These are phyloP conservation scores for Sequoiadendron giganteum DNA, from an alignment of 75 land plant genomes.

Conservation along the genomic window DNA sequence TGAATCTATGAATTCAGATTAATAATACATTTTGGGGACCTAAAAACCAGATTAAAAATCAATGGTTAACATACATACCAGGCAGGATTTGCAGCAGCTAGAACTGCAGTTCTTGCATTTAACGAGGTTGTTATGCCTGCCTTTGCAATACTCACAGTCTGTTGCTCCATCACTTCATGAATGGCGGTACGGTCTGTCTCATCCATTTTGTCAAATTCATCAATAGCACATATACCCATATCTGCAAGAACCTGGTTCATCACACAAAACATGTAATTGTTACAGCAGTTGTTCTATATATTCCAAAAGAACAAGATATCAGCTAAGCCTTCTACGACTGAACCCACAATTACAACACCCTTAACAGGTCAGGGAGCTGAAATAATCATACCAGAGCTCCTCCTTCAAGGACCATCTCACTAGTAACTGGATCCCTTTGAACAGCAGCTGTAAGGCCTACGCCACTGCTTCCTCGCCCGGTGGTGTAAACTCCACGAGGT, in stretches of 20 bases:
- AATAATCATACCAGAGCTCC: conserved; percentile 82
- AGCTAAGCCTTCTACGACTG: not conserved
- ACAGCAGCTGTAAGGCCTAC: conserved; percentile 99
- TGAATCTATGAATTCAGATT: not conserved
- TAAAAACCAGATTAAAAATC: not conserved
- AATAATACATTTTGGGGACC: not conserved
- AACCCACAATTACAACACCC: not conserved
- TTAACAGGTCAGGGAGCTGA: not conserved
- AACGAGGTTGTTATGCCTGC: conserved; percentile 98
- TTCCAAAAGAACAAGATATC: not conserved
- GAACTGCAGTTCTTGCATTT: conserved; percentile 94
- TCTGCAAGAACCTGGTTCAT: conserved; percentile 85
- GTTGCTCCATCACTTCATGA: conserved; percentile 99
- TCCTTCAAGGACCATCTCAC: conserved; percentile 97
- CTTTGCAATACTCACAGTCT: conserved; percentile 99
- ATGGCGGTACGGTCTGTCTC: conserved; percentile 95
- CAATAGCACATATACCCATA: conserved; percentile 99
- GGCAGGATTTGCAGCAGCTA: conserved; percentile 99
- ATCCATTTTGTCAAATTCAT: conserved; percentile 99
- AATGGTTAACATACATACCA: conserved; percentile 44
- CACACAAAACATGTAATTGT: not conserved
- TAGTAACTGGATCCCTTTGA: conserved; percentile 88
- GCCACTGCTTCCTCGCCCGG: conserved; percentile 98
- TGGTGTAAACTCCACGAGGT: conserved; percentile 95
- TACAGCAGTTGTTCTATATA: not conserved